Evolutionary conservation across 306 rosid genomes (phyloP).

Genomic region (Cucurbita moschata): DNA sequence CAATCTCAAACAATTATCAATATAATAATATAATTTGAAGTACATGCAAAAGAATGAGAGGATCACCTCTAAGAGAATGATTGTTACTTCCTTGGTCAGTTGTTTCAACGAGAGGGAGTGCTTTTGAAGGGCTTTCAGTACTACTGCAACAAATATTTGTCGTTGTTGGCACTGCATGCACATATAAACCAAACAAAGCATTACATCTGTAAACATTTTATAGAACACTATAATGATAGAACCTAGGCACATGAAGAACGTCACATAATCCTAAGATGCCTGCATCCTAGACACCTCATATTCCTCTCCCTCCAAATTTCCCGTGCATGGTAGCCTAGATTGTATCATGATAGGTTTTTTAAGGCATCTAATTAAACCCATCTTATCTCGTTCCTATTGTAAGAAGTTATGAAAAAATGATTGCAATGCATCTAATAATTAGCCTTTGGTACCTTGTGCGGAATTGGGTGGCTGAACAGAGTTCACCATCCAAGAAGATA

Average conservation of each 20-base stretch:
- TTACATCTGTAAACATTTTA: neutral
- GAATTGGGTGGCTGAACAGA: slow-evolving; percentile 31
- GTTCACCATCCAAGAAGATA: slow-evolving; percentile 48
- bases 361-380: neutral
- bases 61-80: slow-evolving; percentile 58
- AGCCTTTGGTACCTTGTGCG: slow-evolving; percentile 31
- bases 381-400: neutral
- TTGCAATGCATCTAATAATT: neutral
- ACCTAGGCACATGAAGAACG: neutral
- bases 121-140: slow-evolving; percentile 47
- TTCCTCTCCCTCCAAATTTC: neutral
- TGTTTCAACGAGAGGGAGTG: slow-evolving; percentile 32
- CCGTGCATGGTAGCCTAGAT: neutral
- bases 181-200: slow-evolving; percentile 1
- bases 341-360: neutral
- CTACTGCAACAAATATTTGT: slow-evolving; percentile 65
- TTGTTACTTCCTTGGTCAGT: slow-evolving; percentile 36
- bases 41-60: neutral
- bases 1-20: neutral
- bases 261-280: neutral
- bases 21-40: neutral
- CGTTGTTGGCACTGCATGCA: slow-evolving; percentile 29
- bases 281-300: neutral
- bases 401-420: neutral
- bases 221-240: neutral